Conservation (phyloP, 2,329 filamentous ascomycete species). For the Trichoderma endophyticum region DNA sequence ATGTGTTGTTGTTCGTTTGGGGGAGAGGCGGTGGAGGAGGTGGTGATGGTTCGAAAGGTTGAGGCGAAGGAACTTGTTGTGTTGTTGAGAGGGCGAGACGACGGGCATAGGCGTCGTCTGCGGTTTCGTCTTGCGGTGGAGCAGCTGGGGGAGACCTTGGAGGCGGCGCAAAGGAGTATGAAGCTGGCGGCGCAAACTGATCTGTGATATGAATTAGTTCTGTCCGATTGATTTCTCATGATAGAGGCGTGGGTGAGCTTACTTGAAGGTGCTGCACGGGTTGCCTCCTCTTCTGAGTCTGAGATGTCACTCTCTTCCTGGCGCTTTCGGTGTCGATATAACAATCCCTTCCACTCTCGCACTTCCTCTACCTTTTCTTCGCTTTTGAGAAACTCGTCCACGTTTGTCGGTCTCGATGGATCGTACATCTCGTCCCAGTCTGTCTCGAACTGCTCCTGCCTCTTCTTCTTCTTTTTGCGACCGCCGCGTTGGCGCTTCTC, state of each 20-base stretch:
- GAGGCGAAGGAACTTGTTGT: constrained; percentile 31
- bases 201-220: constrained; percentile 34
- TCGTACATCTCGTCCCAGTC: constrained; percentile 95
- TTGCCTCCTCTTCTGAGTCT: constrained; percentile 40
- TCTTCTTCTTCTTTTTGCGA: constrained; percentile 72
- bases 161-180: constrained; percentile 56
- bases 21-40: constrained; percentile 32
- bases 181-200: constrained; percentile 58
- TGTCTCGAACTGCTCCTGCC: constrained; percentile 56
- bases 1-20: constrained; percentile 23
- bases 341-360: constrained; percentile 77
- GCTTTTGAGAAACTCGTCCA: constrained; percentile 79
- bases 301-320: constrained; percentile 41
- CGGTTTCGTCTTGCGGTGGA: constrained; percentile 57
- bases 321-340: constrained; percentile 65
- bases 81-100: constrained; percentile 56
- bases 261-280: constrained; percentile 33
- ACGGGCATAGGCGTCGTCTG: constrained; percentile 67
- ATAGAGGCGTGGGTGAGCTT: constrained; percentile 18
- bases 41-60: constrained; percentile 33
- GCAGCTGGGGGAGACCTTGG: constrained; percentile 47
- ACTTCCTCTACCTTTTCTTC: constrained; percentile 80
- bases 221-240: not conserved
- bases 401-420: constrained; percentile 74
- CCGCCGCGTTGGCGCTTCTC: constrained; percentile 74